Evolutionary conservation across 2,329 filamentous ascomycete species (phyloP).

Genomic region (Cladophialophora bantiana): DNA sequence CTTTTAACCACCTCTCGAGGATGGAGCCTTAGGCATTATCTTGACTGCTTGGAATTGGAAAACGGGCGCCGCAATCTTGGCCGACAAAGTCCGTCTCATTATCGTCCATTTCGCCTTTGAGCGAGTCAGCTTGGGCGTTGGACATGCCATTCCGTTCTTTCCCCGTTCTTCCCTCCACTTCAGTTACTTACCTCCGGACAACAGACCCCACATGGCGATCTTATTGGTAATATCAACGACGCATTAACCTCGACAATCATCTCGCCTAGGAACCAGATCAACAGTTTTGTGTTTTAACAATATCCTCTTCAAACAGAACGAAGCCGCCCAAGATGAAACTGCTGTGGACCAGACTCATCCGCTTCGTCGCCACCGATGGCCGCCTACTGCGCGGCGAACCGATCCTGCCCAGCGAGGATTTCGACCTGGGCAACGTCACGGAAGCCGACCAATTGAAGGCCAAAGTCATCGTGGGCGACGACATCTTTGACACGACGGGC

Average conservation of each 20-base stretch:
- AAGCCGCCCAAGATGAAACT: slow-evolving; percentile 22
- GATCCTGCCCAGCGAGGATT: slow-evolving; percentile 51
- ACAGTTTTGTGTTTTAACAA: neutral
- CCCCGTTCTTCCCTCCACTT: slow-evolving; percentile 16
- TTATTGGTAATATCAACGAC: slow-evolving; percentile 14
- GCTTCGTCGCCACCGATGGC: slow-evolving; percentile 62
- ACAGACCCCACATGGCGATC: slow-evolving; percentile 3
- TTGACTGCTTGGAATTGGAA: neutral
- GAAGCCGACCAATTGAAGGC: slow-evolving; percentile 59
- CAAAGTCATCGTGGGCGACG: slow-evolving; percentile 59
- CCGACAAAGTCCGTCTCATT: slow-evolving; percentile 4
- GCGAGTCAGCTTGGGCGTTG: neutral
- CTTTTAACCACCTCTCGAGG: neutral
- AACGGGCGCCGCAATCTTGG: neutral
- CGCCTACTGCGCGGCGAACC: slow-evolving; percentile 61
- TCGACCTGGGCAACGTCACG: slow-evolving; percentile 58
- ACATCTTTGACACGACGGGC: slow-evolving; percentile 55
- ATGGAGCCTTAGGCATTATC: neutral
- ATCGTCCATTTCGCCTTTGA: neutral
- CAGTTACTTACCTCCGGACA: neutral
- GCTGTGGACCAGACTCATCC: slow-evolving; percentile 62
- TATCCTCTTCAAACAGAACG: neutral
- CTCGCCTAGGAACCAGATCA: neutral
- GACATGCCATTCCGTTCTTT: slow-evolving; percentile 24
- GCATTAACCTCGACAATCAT: neutral